Base-by-base conservation (phyloP, 768 basidiomycete species). In the Boletellus sp. region DNA sequence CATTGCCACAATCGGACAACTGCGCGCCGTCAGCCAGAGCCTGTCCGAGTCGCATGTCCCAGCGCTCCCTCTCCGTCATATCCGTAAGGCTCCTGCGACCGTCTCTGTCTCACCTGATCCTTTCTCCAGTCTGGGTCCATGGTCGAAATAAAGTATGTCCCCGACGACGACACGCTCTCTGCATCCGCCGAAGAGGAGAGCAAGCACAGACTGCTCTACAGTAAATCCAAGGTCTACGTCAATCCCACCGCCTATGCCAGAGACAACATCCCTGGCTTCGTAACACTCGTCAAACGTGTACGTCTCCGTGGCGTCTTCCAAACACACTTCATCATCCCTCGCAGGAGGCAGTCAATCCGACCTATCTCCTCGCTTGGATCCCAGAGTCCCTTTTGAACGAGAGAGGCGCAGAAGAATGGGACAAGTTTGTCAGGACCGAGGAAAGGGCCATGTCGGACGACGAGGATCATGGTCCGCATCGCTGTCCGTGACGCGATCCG, bases 231-330 rank as follows among this genome's bases (percentile, higher is more conserved):
- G 67, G 95, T 97, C 39, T 94, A 95, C 64, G 84, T 99, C 38
- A 91, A 97, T 58, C 96, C 96, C 0, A 95, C 94, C 3, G 83
- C 87, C 3, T 94, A 93, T 66, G 77, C 87, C 2, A 78, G 87
- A 61, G 96, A 98, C 69, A 95, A 97, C 67, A 90, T 97, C 32
- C 83, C 91, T 3, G 96, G 96, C 1, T 98, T 95, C 65, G 84
- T 94, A 7, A 85, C 88, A 15, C 76, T 99, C 50, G 94, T 98
- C 17, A 91, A 93, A 73, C 80, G 87, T 61, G 92, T 92, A 57
- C 47, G 85, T 73, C 5, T 47, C 47, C 55, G 45, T 48, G 45
- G 9, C 35, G 33, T 35, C 41, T 41, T 42, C 42, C 38, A 45
- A 49, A 15, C 34, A 35, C 48, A 32, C 32, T 47, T 54, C 41